Base-by-base conservation (phyloP, 2,329 filamentous ascomycete genomes). In the Penicillium sp. region DNA sequence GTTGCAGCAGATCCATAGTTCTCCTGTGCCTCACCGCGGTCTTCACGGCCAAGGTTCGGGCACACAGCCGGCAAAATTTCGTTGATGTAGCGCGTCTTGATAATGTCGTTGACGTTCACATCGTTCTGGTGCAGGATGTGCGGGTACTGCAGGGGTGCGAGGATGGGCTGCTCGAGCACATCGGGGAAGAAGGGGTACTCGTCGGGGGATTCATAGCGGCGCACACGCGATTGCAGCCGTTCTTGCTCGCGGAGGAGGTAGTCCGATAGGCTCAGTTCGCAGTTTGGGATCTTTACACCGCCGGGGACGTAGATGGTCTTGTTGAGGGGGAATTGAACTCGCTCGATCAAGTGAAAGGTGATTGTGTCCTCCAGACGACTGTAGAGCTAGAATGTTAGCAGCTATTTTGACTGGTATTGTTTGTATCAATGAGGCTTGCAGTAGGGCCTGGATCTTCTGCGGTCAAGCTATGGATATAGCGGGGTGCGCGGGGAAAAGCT, bases 281-380 rank as follows among this genome's bases (percentile, higher is more conserved):
- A 85, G 71, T 86, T 79, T 19, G 91, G 92, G 61, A 98, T 89
- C 31, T 84, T 80, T 46, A 98, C 83, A n/a, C 90, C 90, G 58
- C 89, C 90, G 8, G 91, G 84, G 13, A 80, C 76, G 79, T 99
- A 99, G 76, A 98, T 93, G 68, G 87, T 91, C 71, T 84, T 81
- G 79, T 97, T 98, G 63, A 96, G 84, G 4, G 93, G 91, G 76
- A 98, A 99, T 75, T 99, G 95, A n/a, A 93, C 93, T 42, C 95
- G 89, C 79, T 99, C 95, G 71, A 98, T 98, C 39, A 99, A 82
- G 77, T 96, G 90, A 77, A 96, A 97, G 65, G 91, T 96, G 71
- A 99, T 98, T 60, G 93, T 98, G 73, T 99, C 95, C 79, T 99
- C 95, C 19, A 98, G 84, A 21, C 95, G 95, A 71, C 95, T 99